Conservation (phyloP, 768 basidiomycete genomes). For the Pleurotus tuber-regium region DNA sequence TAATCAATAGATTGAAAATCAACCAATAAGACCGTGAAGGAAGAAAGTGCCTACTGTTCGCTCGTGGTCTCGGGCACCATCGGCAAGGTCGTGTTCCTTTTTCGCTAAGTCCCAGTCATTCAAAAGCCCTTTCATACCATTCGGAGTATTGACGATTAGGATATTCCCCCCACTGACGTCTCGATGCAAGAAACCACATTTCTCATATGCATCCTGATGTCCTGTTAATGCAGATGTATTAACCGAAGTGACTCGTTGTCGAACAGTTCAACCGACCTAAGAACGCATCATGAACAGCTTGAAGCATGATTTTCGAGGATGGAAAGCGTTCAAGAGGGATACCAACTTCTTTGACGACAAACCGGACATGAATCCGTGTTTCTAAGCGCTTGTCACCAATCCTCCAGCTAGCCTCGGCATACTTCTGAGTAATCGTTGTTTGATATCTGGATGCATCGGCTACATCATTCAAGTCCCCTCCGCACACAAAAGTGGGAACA, state of each 20-base stretch:
- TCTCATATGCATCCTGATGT: constrained; percentile 17
- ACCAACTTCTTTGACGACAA: background rate
- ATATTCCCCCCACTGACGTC: constrained; percentile 27
- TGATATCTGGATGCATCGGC: no score
- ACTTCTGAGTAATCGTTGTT: constrained; percentile 6
- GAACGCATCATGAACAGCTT: constrained; percentile 18
- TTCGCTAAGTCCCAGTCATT: constrained; percentile 25
- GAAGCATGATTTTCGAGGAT: constrained; percentile 3
- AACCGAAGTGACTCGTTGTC: background rate
- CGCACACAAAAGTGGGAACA: constrained; percentile 20
- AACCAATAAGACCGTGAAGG: background rate
- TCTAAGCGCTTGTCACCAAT: background rate
- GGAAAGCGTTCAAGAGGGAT: background rate
- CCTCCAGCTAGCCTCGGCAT: constrained; percentile 12
- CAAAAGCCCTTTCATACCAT: constrained; percentile 18
- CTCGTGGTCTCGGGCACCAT: background rate
- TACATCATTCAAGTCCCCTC: constrained; percentile 19
- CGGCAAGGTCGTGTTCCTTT: background rate
- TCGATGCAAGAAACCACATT: constrained; percentile 20
- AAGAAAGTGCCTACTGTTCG: constrained; percentile 18
- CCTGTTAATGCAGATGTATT: constrained; percentile 15
- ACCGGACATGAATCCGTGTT: background rate
- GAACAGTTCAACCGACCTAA: constrained; percentile 7
- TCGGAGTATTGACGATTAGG: constrained; percentile 14
- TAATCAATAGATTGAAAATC: background rate